Percentiles rank a stretch among this genome's conserved stretches.
phyloP scores from a whole-genome alignment of 345 rosid genomes.

The Camelina neglecta region DNA sequence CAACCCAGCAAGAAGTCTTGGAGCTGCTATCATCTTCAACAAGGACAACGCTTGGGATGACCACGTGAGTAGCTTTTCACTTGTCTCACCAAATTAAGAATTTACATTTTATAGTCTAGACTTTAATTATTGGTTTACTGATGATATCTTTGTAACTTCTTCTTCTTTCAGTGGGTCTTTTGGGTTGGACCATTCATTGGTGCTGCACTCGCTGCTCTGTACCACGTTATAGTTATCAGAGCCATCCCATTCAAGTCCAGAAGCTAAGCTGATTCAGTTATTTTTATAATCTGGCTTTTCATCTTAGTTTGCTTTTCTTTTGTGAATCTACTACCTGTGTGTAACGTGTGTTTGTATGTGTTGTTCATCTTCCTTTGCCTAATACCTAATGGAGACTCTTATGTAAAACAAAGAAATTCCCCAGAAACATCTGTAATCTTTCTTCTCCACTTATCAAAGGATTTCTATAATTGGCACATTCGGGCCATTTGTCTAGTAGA shows the following conservation, averaged over 20 bases:
- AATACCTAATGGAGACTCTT: conserved; percentile 24
- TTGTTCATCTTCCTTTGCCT: conserved; percentile 34
- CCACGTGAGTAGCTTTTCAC: conserved; percentile 45
- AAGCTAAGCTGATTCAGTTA: conserved; percentile 34
- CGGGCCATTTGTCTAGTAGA: background rate
- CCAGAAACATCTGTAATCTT: background rate
- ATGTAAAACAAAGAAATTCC: conserved; percentile 31
- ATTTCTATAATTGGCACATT: conserved; percentile 21
- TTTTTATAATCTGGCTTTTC: conserved; percentile 7
- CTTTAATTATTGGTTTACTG: background rate
- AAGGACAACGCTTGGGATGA: conserved; percentile 56
- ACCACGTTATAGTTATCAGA: conserved; percentile 59
- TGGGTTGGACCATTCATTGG: conserved; percentile 70
- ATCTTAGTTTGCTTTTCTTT: conserved; percentile 34
- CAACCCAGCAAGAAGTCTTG: conserved; percentile 63
- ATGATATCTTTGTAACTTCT: background rate
- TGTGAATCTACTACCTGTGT: conserved; percentile 34
- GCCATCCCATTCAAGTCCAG: conserved; percentile 58
- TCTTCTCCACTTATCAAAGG: conserved; percentile 9
- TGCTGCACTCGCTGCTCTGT: conserved; percentile 59
- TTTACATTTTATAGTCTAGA: too few relatives aligned
- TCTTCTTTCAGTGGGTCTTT: conserved; percentile 49
- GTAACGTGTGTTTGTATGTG: conserved; percentile 26
- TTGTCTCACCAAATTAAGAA: conserved; percentile 2
- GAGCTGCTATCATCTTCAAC: conserved; percentile 56